These are phyloP conservation scores for Anastatica hierochuntica DNA, from an alignment of 345 rosid genomes.

Conservation along the genomic window DNA sequence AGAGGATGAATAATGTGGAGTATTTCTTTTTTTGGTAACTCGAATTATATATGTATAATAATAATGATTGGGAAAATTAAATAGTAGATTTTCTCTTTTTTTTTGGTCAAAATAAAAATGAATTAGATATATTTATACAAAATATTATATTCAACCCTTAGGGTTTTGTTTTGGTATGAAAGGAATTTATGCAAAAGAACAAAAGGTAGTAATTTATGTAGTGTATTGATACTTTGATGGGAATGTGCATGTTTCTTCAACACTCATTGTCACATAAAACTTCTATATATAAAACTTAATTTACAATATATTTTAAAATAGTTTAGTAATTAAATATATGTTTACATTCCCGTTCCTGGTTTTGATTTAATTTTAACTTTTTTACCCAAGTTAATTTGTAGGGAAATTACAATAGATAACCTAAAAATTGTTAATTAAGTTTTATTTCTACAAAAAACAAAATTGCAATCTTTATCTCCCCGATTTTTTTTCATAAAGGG, in stretches of 20 bases:
- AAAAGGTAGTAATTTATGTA: conserved; percentile 21
- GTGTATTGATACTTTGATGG: conserved; percentile 22
- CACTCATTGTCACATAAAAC: conserved; percentile 13
- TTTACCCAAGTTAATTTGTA: too few species aligned
- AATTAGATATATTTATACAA: neutral
- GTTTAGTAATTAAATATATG: neutral
- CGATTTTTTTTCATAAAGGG: too few species aligned
- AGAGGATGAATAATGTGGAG: conserved; percentile 12
- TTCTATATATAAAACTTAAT: neutral
- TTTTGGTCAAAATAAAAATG: too few species aligned
- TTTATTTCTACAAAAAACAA: too few species aligned
- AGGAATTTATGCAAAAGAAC: conserved; percentile 26
- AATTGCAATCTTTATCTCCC: too few species aligned
- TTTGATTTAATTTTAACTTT: neutral
- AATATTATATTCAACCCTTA: conserved; percentile 13
- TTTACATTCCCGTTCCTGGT: neutral
- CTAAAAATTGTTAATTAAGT: too few species aligned
- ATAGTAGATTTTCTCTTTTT: too few species aligned
- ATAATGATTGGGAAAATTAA: conserved; percentile 14
- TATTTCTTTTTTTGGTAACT: conserved; percentile 21
- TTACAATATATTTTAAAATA: neutral
- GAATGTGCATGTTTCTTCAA: conserved; percentile 12
- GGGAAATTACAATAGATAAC: too few species aligned
- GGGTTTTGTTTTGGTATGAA: conserved; percentile 26
- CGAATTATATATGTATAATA: too few species aligned